Evolutionary conservation across 768 basidiomycete genomes (phyloP), one percentile per base, ranked within the genome.

Genomic region (Pleurotus djamor): DNA sequence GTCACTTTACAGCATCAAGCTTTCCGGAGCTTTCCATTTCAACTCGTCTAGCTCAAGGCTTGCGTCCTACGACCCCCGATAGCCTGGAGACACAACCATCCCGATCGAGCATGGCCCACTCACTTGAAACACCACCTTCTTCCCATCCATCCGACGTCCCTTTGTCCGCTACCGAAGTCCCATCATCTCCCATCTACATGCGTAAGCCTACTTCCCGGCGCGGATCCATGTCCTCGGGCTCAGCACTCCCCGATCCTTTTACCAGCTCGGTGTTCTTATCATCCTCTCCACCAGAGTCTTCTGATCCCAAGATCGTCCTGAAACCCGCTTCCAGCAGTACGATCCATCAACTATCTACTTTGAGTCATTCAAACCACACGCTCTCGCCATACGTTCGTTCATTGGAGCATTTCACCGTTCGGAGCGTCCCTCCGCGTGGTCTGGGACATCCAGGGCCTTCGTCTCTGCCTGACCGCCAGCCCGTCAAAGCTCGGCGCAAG

Each of bases 361-460:
- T 99, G 48, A 88, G 86, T 16, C 82, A 88, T 64, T 94, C 94
- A 1, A 94, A 97, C 67, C 96, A 97, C 67, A 99, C 96, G 0
- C 77, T 99, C 3, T 94, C 91, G 0, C 96, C 96, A 0, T 98
- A 96, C 71, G 97, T 96, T 5, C 86, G 94, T 57, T 87, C 89
- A 12, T 79, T 94, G 33, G 88, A 91, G 60, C 94, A 97, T 71
- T 96, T 96, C 70, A 93, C 95, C 1, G 94, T 97, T 10, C 84
- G 95, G 35, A 93, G 92, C 60, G 91, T 89, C 21, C 94, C 94
- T 0, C 91, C 88, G 16, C 77, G 84, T 35, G 67, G 65, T 8
- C 67, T 69, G 60, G 65, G 71, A 48, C 69, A 72, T 14, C 69
- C 66, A 28, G 74, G 79, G 36, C 60, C 73, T 6, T 69, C 72